Base-by-base conservation (phyloP, 2,329 filamentous ascomycete genomes). In the Stromatinia cepivora region DNA sequence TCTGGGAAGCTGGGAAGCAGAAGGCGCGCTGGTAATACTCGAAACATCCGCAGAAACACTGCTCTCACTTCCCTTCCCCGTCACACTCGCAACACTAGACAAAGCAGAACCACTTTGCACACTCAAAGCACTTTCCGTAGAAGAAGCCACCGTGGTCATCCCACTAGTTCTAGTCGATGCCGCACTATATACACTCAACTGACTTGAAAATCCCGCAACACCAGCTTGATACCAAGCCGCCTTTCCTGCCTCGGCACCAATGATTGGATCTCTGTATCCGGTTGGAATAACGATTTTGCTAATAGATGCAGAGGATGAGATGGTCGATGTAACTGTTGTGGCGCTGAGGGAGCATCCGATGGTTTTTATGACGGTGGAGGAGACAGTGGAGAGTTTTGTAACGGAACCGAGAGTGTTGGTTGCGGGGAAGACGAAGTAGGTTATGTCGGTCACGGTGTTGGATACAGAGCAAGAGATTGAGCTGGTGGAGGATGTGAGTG, bases 391-490 rank as follows among this genome's bases (percentile, higher is more conserved):
- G 15, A 58, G 56, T 39, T 56, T 58, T n/a, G 34, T 48, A 7
- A 54, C 39, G 13, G 65, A 67, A 25, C 53, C 42, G 45, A 67
- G 54, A 11, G 45, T 59, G 22, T 58, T 59, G 1, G 65, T 58
- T 17, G 53, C 53, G 10, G 45, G 65, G 17, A 42, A 46, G 6
- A 67, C 65, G 15, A 58, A 39, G 20, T 58, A 67, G 39, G 31
- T 67, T 42, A 67, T 13, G 31, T 67, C 65, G 2, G 65, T 67
- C 28, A 67, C 65, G 42, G 65, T 67, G 17, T 58, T 59, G 8
- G 28, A 58, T 17, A 59, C n/a, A n/a, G 42, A 59, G 15, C 65
- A 58, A n/a, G 53, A 67, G 1, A 52, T 11, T n/a, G 46, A 61
- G 8, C 20, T 28, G 31, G 31, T 64, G 46, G 61, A 39, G 31